A percentile compares a stretch with the other conserved stretches of the same genome.
Evolutionary conservation across 2,329 filamentous ascomycete genomes (phyloP).

Genomic region (Aspergillus glaucus): DNA sequence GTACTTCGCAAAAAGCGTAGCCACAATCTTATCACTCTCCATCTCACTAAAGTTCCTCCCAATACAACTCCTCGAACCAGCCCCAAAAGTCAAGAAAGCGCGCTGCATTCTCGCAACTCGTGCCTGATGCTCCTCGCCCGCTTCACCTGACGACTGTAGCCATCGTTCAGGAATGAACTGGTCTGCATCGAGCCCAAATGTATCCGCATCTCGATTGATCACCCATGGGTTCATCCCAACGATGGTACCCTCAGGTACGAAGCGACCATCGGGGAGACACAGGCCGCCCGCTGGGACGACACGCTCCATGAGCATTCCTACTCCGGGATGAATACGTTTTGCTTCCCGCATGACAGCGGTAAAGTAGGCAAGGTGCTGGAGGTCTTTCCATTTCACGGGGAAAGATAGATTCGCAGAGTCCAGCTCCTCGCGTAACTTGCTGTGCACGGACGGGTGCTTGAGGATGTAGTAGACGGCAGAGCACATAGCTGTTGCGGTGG

Average conservation of each 20-base stretch:
- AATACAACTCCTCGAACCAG: slow-evolving; percentile 13
- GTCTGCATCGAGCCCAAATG: slow-evolving; percentile 65
- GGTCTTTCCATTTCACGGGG: slow-evolving; percentile 4
- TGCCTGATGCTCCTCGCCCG: slow-evolving; percentile 6
- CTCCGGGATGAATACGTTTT: slow-evolving; percentile 9
- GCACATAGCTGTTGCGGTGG: slow-evolving; percentile 28
- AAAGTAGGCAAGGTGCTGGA: slow-evolving; percentile 5
- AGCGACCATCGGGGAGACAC: slow-evolving; percentile 14
- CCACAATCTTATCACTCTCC: slow-evolving; percentile 17
- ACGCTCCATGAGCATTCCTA: neutral
- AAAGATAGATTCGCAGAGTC: slow-evolving; percentile 8
- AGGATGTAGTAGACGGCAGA: slow-evolving; percentile 26
- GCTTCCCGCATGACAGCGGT: slow-evolving; percentile 10
- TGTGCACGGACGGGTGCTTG: slow-evolving; percentile 16
- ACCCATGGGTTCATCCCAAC: slow-evolving; percentile 65
- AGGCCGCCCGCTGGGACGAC: neutral
- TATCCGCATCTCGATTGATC: slow-evolving; percentile 59
- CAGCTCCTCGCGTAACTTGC: slow-evolving; percentile 21
- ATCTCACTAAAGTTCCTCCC: slow-evolving; percentile 4
- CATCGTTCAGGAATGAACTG: slow-evolving; percentile 37
- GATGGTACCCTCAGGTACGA: slow-evolving; percentile 19
- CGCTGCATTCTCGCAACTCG: slow-evolving; percentile 16
- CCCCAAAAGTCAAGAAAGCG: slow-evolving; percentile 15
- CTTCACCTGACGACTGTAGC: slow-evolving; percentile 13
- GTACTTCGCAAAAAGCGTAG: slow-evolving; percentile 36